Evolutionary conservation across 2,329 filamentous ascomycete species (phyloP).

Genomic region (Fusarium goolgardi): DNA sequence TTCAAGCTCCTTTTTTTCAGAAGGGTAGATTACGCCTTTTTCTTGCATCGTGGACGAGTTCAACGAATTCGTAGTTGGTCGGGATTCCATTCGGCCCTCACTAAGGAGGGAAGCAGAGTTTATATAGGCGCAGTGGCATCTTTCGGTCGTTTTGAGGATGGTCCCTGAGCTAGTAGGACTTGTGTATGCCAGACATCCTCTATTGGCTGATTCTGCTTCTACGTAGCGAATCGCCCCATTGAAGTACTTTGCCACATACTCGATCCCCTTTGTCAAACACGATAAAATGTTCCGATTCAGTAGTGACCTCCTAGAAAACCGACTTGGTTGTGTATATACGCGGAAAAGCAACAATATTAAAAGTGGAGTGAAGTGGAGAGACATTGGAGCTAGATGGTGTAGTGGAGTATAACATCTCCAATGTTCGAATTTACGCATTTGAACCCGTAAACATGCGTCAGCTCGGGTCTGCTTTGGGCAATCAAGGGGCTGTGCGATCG

Average conservation of each 20-base stretch:
- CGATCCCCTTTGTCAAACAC: neutral
- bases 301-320: neutral
- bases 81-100: accelerated
- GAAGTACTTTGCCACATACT: neutral
- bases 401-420: neutral
- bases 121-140: neutral
- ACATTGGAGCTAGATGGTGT: accelerated
- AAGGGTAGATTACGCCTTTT: accelerated
- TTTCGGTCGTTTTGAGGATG: neutral
- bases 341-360: neutral
- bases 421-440: neutral
- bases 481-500: neutral
- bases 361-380: neutral
- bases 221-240: accelerated
- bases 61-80: neutral
- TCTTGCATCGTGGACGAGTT: accelerated
- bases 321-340: neutral
- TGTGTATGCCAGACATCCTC: too few relatives aligned
- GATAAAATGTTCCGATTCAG: neutral
- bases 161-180: neutral
- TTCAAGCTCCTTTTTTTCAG: neutral
- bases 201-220: too few relatives aligned
- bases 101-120: neutral
- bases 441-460: neutral
- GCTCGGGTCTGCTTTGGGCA: neutral